These are phyloP conservation scores for Cenococcum geophilum DNA, from an alignment of 495 filamentous ascomycete genomes.

Conservation along the genomic window DNA sequence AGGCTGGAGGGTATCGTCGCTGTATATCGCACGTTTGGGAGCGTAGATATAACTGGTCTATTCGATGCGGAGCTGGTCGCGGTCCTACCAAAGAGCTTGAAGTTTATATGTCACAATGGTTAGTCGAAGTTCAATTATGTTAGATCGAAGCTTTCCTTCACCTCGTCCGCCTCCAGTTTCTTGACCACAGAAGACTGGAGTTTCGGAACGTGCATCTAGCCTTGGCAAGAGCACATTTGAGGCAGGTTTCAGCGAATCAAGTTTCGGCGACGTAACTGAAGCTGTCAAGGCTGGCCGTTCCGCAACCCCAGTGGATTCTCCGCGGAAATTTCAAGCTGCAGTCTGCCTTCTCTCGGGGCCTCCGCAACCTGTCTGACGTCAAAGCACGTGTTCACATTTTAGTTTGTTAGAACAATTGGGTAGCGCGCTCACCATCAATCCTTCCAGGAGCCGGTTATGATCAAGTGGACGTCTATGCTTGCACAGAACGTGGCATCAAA, in stretches of 20 bases:
- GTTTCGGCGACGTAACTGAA: no score
- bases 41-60: conserved; percentile 57
- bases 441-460: conserved; percentile 68
- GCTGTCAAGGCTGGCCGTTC: no score
- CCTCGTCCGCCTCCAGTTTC: no score
- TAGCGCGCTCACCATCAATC: not conserved
- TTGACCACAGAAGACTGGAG: no score
- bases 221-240: no score
- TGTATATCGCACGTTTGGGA: conserved; percentile 72
- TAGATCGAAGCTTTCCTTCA: not conserved
- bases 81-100: conserved; percentile 57
- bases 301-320: no score
- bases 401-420: not conserved
- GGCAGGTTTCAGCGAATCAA: no score
- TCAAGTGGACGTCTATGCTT: conserved; percentile 68
- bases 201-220: no score
- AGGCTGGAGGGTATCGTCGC: conserved; percentile 60
- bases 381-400: no score
- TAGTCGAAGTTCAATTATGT: conserved; percentile 10
- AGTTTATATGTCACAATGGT: conserved; percentile 78
- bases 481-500: conserved; percentile 53
- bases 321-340: no score
- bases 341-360: no score
- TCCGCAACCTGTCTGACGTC: no score
- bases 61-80: conserved; percentile 48